Base-by-base conservation (phyloP, 2,329 filamentous ascomycete genomes). In the Sporothrix curviconia region DNA sequence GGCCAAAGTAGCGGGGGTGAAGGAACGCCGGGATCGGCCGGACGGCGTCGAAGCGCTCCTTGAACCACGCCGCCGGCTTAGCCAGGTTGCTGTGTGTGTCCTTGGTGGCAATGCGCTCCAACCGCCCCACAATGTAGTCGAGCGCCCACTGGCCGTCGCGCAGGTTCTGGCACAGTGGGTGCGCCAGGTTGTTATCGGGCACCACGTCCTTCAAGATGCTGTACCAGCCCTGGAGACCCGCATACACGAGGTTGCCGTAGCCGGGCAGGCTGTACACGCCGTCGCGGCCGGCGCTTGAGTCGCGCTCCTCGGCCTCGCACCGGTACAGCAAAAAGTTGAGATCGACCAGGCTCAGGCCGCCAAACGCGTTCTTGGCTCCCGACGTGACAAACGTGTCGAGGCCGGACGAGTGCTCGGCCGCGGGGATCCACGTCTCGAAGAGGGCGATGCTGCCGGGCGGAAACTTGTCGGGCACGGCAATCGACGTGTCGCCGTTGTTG, bases 211-310 rank as follows among this genome's bases (percentile, higher is more conserved):
- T 86, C 42, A 99, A 75, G 1, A 96, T 77, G 69, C 91, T 96
- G 91, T 92, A 96, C 92, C 94, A 99, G 37, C 95, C 95, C 70
- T 99, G 94, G n/a, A 99, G 79, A 60, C 94, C 94, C 60, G 92
- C 92, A 70, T 97, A 99, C 2, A 96, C 89, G 42, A 96, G 80
- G 59, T 87, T 84, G 2, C 92, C 92, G 67, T 91, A 78, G 1
- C 86, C 85, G 1, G 94, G 94, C 62, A 99, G 87, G 54, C 85
- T 82, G 72, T 97, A 99, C 8, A 86, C 85, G n/a, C 94, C 92
- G 68, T 96, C 90, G 59, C 82, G 80, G 4, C 90, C 90, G 53
- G 80, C 81, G 62, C 88, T 96, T 7, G 82, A 83, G 64, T 94
- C 90, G 49, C 83, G 82, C 71, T 84, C 95, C 70, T 99, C 94